A percentile compares a stretch with the other conserved stretches of the same genome.
These are phyloP conservation scores for Raddia guianensis DNA, from an alignment of 176 grass and related monocot species.

Conservation along the genomic window DNA sequence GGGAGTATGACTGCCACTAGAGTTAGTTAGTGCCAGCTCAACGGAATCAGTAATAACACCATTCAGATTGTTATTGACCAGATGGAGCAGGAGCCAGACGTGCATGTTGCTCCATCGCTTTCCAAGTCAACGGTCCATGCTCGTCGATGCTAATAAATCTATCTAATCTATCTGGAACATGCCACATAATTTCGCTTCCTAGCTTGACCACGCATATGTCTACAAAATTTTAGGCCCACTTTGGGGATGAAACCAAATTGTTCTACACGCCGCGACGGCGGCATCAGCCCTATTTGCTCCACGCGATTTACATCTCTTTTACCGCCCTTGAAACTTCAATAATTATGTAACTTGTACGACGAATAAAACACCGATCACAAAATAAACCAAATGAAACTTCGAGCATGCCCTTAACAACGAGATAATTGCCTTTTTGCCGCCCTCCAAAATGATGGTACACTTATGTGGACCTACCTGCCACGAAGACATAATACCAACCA, in stretches of 20 bases:
- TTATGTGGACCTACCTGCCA: no score
- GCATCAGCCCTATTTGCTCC: background rate
- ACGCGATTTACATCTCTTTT: background rate
- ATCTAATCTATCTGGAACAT: background rate
- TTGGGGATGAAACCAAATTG: background rate
- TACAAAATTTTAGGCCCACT: background rate
- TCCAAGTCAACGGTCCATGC: conserved; percentile 23
- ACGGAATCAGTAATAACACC: background rate
- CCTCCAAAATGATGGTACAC: no score
- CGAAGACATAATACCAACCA: no score
- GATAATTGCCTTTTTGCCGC: background rate
- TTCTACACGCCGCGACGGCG: conserved; percentile 25
- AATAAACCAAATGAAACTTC: conserved; percentile 2
- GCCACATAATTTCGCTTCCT: conserved; percentile 11
- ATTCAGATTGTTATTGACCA: conserved; percentile 30
- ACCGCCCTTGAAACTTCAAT: background rate
- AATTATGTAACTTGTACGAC: conserved; percentile 6
- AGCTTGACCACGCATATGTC: conserved; percentile 1
- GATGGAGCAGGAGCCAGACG: background rate
- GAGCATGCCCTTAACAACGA: background rate
- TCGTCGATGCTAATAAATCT: background rate
- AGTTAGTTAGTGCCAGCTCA: conserved; percentile 21
- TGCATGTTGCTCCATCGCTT: background rate
- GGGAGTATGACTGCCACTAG: conserved; percentile 39
- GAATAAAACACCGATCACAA: background rate